A percentile compares a stretch with the other conserved stretches of the same genome.
These are phyloP conservation scores for Nicotiana benthamiana DNA, from an alignment of 257 asterid genomes.

Conservation along the genomic window DNA sequence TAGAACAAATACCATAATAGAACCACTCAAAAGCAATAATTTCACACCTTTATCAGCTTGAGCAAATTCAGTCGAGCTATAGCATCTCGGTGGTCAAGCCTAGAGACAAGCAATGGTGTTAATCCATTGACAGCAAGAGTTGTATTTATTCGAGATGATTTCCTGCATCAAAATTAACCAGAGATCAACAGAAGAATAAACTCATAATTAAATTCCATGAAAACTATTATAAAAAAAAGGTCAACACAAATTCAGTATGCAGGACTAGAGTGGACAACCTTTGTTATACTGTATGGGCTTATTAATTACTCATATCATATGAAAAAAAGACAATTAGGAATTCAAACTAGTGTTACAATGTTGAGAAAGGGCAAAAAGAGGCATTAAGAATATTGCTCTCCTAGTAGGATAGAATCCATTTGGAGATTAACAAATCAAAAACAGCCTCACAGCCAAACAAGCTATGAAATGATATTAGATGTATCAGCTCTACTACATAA, in stretches of 20 bases:
- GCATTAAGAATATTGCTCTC: not conserved
- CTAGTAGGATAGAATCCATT: not conserved
- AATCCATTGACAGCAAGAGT: slow-evolving; percentile 93
- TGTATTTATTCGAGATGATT: slow-evolving; percentile 91
- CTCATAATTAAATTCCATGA: not conserved
- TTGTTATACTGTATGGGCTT: not conserved
- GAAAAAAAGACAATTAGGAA: not conserved
- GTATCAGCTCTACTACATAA: not conserved
- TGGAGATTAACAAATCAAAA: not conserved
- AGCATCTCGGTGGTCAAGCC: slow-evolving; percentile 95
- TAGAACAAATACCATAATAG: not conserved
- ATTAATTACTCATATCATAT: not conserved
- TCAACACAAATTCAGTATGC: not conserved
- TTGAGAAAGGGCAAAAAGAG: not conserved
- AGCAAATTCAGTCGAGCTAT: slow-evolving; percentile 91
- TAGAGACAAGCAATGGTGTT: slow-evolving; percentile 77
- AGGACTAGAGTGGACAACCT: not conserved
- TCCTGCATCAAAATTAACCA: slow-evolving; percentile 47
- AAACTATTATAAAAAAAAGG: not conserved
- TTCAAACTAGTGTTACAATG: not conserved
- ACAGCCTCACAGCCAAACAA: not conserved
- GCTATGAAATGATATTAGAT: not conserved
- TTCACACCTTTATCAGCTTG: slow-evolving; percentile 75
- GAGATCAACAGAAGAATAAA: slow-evolving; percentile 6
- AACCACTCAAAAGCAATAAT: slow-evolving; percentile 1